Percentiles rank a stretch among this genome's conserved stretches.
Conservation (phyloP, 2,329 filamentous ascomycete genomes). For the Exophiala sp. region DNA sequence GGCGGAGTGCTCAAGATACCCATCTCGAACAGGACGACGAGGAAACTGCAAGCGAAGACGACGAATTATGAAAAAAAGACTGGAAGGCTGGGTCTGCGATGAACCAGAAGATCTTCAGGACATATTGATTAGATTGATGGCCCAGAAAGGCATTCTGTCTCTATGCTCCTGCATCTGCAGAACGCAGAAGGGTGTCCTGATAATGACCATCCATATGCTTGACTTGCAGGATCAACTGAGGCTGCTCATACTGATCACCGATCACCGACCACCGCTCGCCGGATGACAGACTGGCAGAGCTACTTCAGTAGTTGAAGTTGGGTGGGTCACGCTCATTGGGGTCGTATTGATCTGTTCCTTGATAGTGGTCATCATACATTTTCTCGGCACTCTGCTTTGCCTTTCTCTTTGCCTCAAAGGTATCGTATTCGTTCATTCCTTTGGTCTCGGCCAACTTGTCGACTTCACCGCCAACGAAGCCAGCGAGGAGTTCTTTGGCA, state of each 20-base stretch:
- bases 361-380: constrained; percentile 60
- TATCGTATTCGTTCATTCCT: constrained; percentile 56
- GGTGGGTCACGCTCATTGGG: constrained; percentile 39
- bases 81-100: not conserved
- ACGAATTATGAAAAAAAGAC: constrained; percentile 29
- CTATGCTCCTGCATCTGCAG: not conserved
- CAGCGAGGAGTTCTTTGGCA: constrained; percentile 70
- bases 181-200: not conserved
- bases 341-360: constrained; percentile 48
- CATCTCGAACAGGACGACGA: constrained; percentile 26
- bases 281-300: too few species aligned
- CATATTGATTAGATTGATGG: too few species aligned
- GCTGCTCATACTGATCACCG: constrained; percentile 3
- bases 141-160: not conserved
- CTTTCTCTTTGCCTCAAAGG: constrained; percentile 53
- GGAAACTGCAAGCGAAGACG: constrained; percentile 27
- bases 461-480: constrained; percentile 66
- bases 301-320: constrained; percentile 32
- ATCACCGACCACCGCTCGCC: too few species aligned
- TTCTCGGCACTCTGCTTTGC: constrained; percentile 54
- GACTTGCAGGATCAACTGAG: constrained; percentile 1
- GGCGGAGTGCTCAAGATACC: not conserved
- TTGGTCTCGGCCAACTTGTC: constrained; percentile 69
- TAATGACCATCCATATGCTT: not conserved
- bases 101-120: too few species aligned